These are phyloP conservation scores for Dictyostelium firmibasis DNA, from an alignment of 78 protist species.

Conservation along the genomic window DNA sequence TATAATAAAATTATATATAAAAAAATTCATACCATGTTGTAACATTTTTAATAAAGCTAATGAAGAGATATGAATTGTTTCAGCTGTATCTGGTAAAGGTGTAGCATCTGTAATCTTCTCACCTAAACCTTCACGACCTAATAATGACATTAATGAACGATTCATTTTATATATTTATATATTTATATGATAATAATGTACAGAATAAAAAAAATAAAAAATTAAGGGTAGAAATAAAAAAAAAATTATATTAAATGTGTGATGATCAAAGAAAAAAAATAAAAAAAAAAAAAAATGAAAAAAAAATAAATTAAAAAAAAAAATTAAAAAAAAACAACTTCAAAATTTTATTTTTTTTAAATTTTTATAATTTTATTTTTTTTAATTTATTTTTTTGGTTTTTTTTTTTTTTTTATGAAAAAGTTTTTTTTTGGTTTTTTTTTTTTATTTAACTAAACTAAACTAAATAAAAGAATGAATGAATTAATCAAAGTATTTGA, in stretches of 20 bases:
- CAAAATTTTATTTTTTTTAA: neutral
- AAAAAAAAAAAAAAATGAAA: neutral
- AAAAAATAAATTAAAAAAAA: neutral
- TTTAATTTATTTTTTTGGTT: neutral
- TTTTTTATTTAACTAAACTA: neutral
- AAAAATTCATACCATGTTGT: slow-evolving; percentile 85
- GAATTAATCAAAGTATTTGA: neutral
- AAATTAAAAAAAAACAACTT: neutral
- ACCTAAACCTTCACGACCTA: slow-evolving; percentile 61
- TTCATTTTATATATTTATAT: slow-evolving; percentile 30
- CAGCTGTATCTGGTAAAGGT: slow-evolving; percentile 97
- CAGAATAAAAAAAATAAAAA: neutral
- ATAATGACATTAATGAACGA: slow-evolving; percentile 51
- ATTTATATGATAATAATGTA: neutral
- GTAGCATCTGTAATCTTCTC: slow-evolving; percentile 78
- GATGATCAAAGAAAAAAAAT: neutral
- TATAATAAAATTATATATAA: neutral
- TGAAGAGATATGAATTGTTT: slow-evolving; percentile 96
- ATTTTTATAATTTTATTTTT: neutral
- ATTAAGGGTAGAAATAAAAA: neutral
- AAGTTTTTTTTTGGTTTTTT: too few species aligned
- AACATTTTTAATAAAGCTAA: slow-evolving; percentile 97
- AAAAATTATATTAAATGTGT: neutral
- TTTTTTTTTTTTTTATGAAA: too few species aligned
- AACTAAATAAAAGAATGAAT: neutral